Evolutionary conservation across 306 rosid genomes (phyloP).

Genomic region (Acmispon strigosus): DNA sequence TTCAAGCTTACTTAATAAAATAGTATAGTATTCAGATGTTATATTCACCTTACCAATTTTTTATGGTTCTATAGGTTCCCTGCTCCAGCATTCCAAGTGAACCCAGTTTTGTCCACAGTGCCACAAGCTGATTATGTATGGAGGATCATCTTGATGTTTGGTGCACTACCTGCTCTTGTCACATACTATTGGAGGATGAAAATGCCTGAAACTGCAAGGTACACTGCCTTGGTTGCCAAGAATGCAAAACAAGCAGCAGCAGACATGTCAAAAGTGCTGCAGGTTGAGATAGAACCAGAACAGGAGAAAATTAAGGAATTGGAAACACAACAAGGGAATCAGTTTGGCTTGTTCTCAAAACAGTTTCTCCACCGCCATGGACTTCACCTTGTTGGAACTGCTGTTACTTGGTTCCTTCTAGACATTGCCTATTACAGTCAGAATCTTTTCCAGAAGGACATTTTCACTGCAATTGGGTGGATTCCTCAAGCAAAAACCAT

Average conservation of each 20-base stretch:
- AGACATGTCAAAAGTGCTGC: slow-evolving; percentile 75
- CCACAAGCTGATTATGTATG: slow-evolving; percentile 77
- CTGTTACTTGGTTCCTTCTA: slow-evolving; percentile 73
- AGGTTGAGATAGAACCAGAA: slow-evolving; percentile 53
- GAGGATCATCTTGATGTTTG: slow-evolving; percentile 77
- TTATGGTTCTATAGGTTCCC: slow-evolving; percentile 46
- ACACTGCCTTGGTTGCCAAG: slow-evolving; percentile 87
- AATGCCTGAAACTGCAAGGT: slow-evolving; percentile 93
- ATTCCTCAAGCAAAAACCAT: slow-evolving; percentile 59
- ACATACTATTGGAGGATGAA: slow-evolving; percentile 82
- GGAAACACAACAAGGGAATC: slow-evolving; percentile 20
- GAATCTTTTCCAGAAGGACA: slow-evolving; percentile 85
- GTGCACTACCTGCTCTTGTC: slow-evolving; percentile 68
- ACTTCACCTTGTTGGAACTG: slow-evolving; percentile 67
- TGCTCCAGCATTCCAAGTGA: slow-evolving; percentile 34
- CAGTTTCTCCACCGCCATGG: slow-evolving; percentile 62
- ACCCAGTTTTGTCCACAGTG: slow-evolving; percentile 45
- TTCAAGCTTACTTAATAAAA: too few relatives aligned
- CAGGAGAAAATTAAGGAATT: slow-evolving; percentile 23
- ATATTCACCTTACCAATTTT: background rate
- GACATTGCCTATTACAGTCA: slow-evolving; percentile 91
- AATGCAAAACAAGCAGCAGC: slow-evolving; percentile 61
- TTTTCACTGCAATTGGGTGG: slow-evolving; percentile 84
- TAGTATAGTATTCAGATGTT: too few relatives aligned
- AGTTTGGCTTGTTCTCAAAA: slow-evolving; percentile 56